These are phyloP conservation scores for Yamadazyma philogaea DNA, from an alignment of 805 yeast genomes.

Conservation along the genomic window DNA sequence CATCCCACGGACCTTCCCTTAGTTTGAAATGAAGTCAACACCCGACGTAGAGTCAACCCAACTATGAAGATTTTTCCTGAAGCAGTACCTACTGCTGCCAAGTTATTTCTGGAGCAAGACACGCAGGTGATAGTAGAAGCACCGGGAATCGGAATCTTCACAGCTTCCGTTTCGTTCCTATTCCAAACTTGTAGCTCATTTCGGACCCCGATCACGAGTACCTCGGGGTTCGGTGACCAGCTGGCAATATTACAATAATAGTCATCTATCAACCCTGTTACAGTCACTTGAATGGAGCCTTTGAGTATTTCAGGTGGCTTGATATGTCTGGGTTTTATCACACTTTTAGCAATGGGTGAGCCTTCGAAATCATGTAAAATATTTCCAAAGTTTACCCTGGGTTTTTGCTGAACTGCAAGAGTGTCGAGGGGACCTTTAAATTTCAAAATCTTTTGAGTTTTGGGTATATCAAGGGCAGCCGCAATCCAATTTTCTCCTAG, in stretches of 20 bases:
- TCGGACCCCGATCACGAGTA: conserved; percentile 62
- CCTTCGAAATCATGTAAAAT: neutral
- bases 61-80: conserved; percentile 47
- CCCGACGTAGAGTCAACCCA: conserved; percentile 1
- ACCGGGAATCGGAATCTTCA: neutral
- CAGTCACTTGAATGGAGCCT: neutral
- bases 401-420: neutral
- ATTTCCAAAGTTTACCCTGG: neutral
- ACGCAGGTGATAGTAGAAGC: conserved; percentile 53
- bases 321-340: neutral
- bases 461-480: neutral
- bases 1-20: conserved; percentile 31
- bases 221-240: conserved; percentile 56
- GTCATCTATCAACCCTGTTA: conserved; percentile 46
- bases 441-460: neutral
- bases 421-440: neutral
- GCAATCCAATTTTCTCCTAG: neutral
- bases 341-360: neutral
- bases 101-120: conserved; percentile 48
- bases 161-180: neutral
- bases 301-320: neutral
- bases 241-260: conserved; percentile 72
- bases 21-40: neutral
- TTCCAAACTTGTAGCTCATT: conserved; percentile 1
- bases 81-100: conserved; percentile 55